phyloP scores from a whole-genome alignment of 2,329 filamentous ascomycete species.

The Aspergillus texensis region DNA sequence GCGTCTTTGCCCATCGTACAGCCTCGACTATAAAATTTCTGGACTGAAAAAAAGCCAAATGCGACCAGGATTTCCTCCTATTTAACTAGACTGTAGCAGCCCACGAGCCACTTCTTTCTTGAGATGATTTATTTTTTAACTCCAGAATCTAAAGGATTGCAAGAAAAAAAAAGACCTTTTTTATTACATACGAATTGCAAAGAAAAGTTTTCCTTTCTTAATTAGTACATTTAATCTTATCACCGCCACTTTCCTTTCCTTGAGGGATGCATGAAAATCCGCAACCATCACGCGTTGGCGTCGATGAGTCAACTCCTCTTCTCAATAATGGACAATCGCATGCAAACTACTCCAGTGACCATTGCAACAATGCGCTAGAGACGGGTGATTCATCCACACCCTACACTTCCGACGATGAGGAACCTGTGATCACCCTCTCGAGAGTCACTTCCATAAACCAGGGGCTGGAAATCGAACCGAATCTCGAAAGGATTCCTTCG shows the following conservation, averaged over 20 bases:
- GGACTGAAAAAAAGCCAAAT: not conserved
- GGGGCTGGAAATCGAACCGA: conserved; percentile 30
- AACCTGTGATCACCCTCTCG: conserved; percentile 23
- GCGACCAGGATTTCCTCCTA: not conserved
- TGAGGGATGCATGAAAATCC: not conserved
- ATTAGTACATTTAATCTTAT: not conserved
- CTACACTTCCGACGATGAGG: conserved; percentile 20
- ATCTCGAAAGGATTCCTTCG: conserved; percentile 27
- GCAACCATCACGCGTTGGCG: not conserved
- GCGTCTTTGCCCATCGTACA: not conserved
- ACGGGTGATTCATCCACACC: conserved; percentile 10
- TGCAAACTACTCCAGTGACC: conserved; percentile 36
- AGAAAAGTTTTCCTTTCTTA: not conserved
- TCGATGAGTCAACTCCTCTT: conserved; percentile 24
- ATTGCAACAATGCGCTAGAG: conserved; percentile 38
- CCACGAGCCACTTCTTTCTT: not conserved
- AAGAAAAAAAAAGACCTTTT: not conserved
- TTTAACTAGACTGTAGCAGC: not conserved
- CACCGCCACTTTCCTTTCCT: not conserved
- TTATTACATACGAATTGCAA: no score
- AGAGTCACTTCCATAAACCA: conserved; percentile 32
- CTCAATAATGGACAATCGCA: conserved; percentile 10
- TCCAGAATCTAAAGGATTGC: not conserved
- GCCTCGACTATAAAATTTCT: conserved; percentile 3
- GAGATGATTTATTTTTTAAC: not conserved